Base-by-base conservation (phyloP, 495 filamentous ascomycete species). In the Penicillium riverlandense region DNA sequence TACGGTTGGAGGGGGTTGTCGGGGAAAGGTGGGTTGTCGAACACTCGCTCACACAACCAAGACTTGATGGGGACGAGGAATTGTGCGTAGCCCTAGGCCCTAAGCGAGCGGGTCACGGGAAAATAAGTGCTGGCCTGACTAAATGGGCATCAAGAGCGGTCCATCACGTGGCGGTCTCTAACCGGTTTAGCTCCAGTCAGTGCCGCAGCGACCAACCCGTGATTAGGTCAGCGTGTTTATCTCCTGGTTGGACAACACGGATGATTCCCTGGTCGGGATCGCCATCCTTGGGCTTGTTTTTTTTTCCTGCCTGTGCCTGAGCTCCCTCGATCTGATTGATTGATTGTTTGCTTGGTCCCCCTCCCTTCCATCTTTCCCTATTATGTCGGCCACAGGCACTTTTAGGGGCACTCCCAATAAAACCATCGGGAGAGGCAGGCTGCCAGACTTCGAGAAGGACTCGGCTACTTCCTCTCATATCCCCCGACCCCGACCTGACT, bases 401-500 rank as follows among this genome's bases (percentile, higher is more conserved):
- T 71, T 66, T 61, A 61, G 63, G 51, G 67, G 67, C 46, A 70
- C 65, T 42, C 53, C 57, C 55, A 70, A 71, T 54, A 70, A 65
- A 53, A 69, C 67, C n/a, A 67, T 69, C 52, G 70, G 76, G 44
- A 76, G 88, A 65, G 81, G 79, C 45, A 76, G 77, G 53, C 69
- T 82, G 47, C 84, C 85, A 49, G 66, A 75, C 44, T 90, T 88
- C 58, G 70, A 72, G 49, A 79, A 77, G 60, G 85, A 77, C 65
- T 78, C 87, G 30, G 77, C 86, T 29, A 46, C 45, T 33, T 61
- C 71, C 40, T 92, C 87, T 29, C 80, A 74, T 60, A 96, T 96
- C 54, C 90, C 89, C 44, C 79, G 90, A 51, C 90, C 90, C 37
- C 83, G 88, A 35, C 76, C 84, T 30, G 90, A 95, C 31, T 61